Evolutionary conservation across 305 asterid genomes (phyloP).

Genomic region (Fraxinus xanthoxyloides): DNA sequence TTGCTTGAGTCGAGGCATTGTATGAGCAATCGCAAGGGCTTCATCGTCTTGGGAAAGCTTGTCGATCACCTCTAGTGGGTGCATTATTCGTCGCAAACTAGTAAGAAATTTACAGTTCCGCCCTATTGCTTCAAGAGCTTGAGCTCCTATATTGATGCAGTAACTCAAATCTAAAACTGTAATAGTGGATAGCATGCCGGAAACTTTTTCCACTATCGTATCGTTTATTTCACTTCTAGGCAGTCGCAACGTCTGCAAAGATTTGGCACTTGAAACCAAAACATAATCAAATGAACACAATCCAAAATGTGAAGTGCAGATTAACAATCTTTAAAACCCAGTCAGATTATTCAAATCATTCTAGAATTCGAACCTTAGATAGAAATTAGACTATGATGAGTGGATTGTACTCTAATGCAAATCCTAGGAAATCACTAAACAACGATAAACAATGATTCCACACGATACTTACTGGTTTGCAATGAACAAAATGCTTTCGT

Average conservation of each 20-base stretch:
- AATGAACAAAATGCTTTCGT: conserved; percentile 46
- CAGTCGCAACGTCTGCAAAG: conserved; percentile 48
- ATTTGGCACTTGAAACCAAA: conserved; percentile 65
- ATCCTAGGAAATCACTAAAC: not conserved
- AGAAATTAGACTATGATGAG: not conserved
- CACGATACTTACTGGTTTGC: conserved; percentile 60
- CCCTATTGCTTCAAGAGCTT: conserved; percentile 62
- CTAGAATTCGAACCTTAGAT: not conserved
- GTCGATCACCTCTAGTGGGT: conserved; percentile 61
- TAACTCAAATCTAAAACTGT: conserved; percentile 77
- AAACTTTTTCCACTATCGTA: conserved; percentile 40
- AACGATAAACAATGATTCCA: not conserved
- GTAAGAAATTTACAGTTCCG: conserved; percentile 58
- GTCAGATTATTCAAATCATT: not conserved
- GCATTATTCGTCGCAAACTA: conserved; percentile 66
- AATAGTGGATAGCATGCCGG: conserved; percentile 37
- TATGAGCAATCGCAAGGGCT: conserved; percentile 64
- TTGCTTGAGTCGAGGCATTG: conserved; percentile 75
- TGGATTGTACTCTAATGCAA: not conserved
- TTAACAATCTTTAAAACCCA: not conserved
- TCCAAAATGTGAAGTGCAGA: not conserved
- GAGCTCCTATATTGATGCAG: conserved; percentile 67
- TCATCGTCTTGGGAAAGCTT: conserved; percentile 71
- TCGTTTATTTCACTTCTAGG: conserved; percentile 63
- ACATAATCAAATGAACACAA: conserved; percentile 18